Conservation (phyloP, 768 basidiomycete genomes). For the Russula brevipes region DNA sequence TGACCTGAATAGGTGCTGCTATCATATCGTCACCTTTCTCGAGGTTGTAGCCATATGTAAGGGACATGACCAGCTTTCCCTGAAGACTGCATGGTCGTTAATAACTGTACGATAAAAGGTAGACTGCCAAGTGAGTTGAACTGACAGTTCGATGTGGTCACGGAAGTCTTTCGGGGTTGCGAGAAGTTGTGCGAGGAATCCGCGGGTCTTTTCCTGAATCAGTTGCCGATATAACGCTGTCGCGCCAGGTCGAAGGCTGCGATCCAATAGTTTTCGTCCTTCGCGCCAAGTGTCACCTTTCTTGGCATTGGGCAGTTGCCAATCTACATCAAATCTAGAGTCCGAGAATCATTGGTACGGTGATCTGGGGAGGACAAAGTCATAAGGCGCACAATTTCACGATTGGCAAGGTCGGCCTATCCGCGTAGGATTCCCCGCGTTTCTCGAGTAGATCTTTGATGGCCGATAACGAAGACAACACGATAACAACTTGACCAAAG, state of each 20-base stretch:
- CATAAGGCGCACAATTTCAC: not conserved
- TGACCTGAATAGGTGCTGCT: not conserved
- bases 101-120: too few relatives aligned
- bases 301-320: not conserved
- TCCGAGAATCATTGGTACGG: not conserved
- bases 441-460: conserved; percentile 16
- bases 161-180: not conserved
- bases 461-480: not conserved
- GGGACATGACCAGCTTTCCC: conserved; percentile 6
- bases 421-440: conserved; percentile 7
- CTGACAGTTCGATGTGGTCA: not conserved
- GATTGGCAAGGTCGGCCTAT: conserved; percentile 8
- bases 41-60: conserved; percentile 14
- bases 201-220: not conserved
- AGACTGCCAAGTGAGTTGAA: not conserved
- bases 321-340: not conserved
- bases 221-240: not conserved
- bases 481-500: conserved; percentile 8
- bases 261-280: conserved; percentile 1
- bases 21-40: not conserved
- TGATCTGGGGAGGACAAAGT: not conserved
- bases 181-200: conserved; percentile 1
- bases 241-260: conserved; percentile 5
- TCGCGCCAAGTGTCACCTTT: not conserved
- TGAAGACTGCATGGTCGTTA: conserved; percentile 1